phyloP scores from a whole-genome alignment of 169 alveolate genomes.

The Plasmodium relictum region DNA sequence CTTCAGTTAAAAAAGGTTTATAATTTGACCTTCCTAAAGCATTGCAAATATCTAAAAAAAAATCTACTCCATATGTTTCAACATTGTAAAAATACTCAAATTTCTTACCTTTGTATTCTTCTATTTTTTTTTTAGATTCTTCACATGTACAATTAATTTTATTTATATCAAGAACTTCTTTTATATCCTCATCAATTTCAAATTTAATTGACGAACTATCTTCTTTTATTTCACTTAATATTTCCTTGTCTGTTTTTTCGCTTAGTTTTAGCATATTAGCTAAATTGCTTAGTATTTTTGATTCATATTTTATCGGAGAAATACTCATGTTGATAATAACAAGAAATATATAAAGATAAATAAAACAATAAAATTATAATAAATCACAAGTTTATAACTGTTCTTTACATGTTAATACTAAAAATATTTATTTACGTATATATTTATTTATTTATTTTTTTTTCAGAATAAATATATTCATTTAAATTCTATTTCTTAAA shows the following conservation, averaged over 20 bases:
- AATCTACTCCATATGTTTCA: slow-evolving; percentile 72
- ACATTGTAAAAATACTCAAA: slow-evolving; percentile 62
- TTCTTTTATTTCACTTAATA: slow-evolving; percentile 47
- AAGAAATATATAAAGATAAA: slow-evolving; percentile 1
- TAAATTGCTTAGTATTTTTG: slow-evolving; percentile 47
- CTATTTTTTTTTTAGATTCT: slow-evolving; percentile 65
- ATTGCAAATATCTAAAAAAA: slow-evolving; percentile 72
- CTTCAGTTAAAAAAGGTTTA: slow-evolving; percentile 68
- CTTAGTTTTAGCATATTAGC: slow-evolving; percentile 68
- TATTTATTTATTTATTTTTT: not conserved
- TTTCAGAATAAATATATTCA: too few species aligned
- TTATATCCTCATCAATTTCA: slow-evolving; percentile 77
- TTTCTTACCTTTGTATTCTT: slow-evolving; percentile 46
- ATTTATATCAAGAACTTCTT: slow-evolving; percentile 28
- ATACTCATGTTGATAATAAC: slow-evolving; percentile 40
- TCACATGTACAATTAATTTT: slow-evolving; percentile 77
- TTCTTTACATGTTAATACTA: too few species aligned
- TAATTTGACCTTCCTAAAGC: slow-evolving; percentile 68
- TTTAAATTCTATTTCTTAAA: too few species aligned
- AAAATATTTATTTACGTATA: not conserved
- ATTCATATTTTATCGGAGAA: slow-evolving; percentile 53
- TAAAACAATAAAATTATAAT: not conserved
- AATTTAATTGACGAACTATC: slow-evolving; percentile 11
- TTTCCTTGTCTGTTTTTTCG: slow-evolving; percentile 55
- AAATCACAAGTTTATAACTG: not conserved